Conservation (phyloP, 306 rosid species). For the Quercus berberidifolia region DNA sequence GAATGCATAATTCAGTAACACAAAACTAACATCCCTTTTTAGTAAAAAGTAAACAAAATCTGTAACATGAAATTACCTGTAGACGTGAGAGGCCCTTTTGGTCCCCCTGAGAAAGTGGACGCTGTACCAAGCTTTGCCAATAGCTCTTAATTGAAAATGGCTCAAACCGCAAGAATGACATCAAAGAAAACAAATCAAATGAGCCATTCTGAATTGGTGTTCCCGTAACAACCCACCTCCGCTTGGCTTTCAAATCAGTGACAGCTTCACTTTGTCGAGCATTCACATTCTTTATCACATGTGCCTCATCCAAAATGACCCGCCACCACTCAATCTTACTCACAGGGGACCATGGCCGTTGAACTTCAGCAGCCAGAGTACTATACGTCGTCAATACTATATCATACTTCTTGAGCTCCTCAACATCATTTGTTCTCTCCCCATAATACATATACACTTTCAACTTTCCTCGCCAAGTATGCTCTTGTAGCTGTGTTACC, state of each 20-base stretch:
- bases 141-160: conserved; percentile 65
- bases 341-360: conserved; percentile 19
- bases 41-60: not conserved
- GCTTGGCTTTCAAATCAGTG: conserved; percentile 36
- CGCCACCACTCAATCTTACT: conserved; percentile 66
- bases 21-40: not conserved
- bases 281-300: conserved; percentile 55
- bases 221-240: conserved; percentile 88
- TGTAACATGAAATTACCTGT: conserved; percentile 49
- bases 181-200: conserved; percentile 69
- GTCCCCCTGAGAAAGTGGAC: conserved; percentile 51
- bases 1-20: not conserved
- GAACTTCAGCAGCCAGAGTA: conserved; percentile 44
- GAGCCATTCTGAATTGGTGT: conserved; percentile 75
- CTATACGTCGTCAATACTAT: conserved; percentile 71
- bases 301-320: conserved; percentile 80
- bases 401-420: conserved; percentile 57
- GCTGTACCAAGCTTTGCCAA: conserved; percentile 75
- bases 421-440: conserved; percentile 46
- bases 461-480: conserved; percentile 47
- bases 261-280: conserved; percentile 56
- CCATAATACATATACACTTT: conserved; percentile 70
- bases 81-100: conserved; percentile 50
- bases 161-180: conserved; percentile 68
- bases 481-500: conserved; percentile 61